phyloP scores from a whole-genome alignment of 192 early-diverging fungal species.

The Geosiphon pyriformis region DNA sequence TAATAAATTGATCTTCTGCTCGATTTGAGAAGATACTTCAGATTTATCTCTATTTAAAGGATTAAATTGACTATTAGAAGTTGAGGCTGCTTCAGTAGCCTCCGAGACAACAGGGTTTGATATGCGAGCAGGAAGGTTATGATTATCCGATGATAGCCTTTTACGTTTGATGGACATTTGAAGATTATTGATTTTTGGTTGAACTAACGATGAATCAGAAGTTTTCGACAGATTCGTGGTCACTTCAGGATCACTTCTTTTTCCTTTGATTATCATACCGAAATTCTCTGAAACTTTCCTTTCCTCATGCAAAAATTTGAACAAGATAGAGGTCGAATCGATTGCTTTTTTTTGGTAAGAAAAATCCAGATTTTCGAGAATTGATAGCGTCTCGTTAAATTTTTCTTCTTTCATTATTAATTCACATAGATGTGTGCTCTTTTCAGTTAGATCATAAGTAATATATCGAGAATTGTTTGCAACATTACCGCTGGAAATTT shows the following conservation, averaged over 20 bases:
- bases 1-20: background rate
- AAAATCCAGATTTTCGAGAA: slow-evolving; percentile 5
- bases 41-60: background rate
- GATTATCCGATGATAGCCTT: background rate
- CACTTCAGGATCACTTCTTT: background rate
- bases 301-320: background rate
- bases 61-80: background rate
- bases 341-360: background rate
- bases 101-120: background rate
- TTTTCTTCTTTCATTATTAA: background rate
- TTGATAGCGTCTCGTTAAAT: background rate
- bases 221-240: background rate
- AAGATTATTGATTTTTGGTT: background rate
- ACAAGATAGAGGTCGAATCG: background rate
- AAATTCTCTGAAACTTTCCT: background rate
- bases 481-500: slow-evolving; percentile 5
- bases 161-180: background rate
- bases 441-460: slow-evolving; percentile 17
- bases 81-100: background rate
- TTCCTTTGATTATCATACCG: background rate
- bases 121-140: background rate
- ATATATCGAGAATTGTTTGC: background rate
- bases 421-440: slow-evolving; percentile 17
- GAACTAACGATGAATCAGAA: background rate
- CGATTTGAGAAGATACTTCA: background rate